Conservation (phyloP, 306 rosid species). For the Leucaena leucocephala region DNA sequence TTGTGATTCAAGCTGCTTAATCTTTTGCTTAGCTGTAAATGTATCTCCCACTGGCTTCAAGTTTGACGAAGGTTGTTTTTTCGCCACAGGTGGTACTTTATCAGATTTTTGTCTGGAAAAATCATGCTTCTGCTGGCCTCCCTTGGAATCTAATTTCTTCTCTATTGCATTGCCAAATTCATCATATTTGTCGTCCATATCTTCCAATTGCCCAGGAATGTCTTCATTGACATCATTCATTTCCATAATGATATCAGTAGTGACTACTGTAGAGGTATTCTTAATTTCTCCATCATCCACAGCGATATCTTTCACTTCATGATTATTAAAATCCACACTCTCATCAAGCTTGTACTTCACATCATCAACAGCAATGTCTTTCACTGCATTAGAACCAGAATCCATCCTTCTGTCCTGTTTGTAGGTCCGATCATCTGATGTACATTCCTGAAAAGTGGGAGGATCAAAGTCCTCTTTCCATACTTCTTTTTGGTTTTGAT, state of each 20-base stretch:
- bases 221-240: slow-evolving; percentile 57
- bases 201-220: slow-evolving; percentile 47
- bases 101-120: slow-evolving; percentile 48
- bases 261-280: slow-evolving; percentile 44
- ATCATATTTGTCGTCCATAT: slow-evolving; percentile 44
- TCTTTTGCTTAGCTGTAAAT: slow-evolving; percentile 53
- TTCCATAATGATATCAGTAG: slow-evolving; percentile 43
- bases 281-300: slow-evolving; percentile 76
- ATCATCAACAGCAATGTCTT: slow-evolving; percentile 82
- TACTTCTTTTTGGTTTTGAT: slow-evolving; percentile 50
- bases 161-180: slow-evolving; percentile 48
- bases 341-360: slow-evolving; percentile 65
- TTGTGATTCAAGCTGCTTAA: slow-evolving; percentile 60
- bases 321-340: slow-evolving; percentile 53
- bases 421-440: slow-evolving; percentile 58
- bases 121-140: slow-evolving; percentile 49
- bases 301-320: slow-evolving; percentile 76
- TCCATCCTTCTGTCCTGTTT: slow-evolving; percentile 51
- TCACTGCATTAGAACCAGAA: slow-evolving; percentile 56
- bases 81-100: slow-evolving; percentile 47
- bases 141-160: slow-evolving; percentile 51
- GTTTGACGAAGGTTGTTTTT: slow-evolving; percentile 50
- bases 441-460: slow-evolving; percentile 69
- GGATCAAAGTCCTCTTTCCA: slow-evolving; percentile 85
- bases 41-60: slow-evolving; percentile 49